A percentile compares a stretch with the other conserved stretches of the same genome.
These are phyloP conservation scores for Carex pumila DNA, from an alignment of 176 grass and related monocot genomes.

Conservation along the genomic window DNA sequence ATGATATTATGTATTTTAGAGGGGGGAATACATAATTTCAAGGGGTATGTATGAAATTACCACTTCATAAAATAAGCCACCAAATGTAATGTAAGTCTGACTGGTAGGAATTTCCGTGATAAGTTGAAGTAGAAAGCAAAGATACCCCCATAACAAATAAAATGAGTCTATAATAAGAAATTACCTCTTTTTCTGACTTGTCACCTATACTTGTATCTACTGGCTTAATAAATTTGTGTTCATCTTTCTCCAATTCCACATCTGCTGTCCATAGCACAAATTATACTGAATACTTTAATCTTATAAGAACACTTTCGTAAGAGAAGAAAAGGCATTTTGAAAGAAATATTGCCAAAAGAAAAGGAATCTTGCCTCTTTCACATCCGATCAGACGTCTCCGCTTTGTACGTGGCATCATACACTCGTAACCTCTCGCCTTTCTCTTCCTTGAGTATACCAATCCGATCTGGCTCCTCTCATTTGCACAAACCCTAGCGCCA, in stretches of 20 bases:
- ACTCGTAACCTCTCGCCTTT: conserved; percentile 28
- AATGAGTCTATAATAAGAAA: not conserved
- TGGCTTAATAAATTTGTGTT: not conserved
- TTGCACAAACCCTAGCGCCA: not conserved
- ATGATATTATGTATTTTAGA: too few relatives aligned
- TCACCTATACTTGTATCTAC: not conserved
- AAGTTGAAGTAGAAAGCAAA: not conserved
- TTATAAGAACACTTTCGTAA: not conserved
- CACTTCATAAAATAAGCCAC: not conserved
- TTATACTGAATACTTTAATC: not conserved
- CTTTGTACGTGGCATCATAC: conserved; percentile 8
- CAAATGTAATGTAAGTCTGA: not conserved
- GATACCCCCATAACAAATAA: not conserved
- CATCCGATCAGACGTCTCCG: conserved; percentile 35
- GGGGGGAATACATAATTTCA: too few relatives aligned
- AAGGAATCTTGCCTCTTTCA: conserved; percentile 33
- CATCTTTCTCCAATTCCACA: conserved; percentile 5
- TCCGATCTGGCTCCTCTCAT: conserved; percentile 9
- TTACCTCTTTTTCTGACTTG: conserved; percentile 33
- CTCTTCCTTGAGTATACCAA: conserved; percentile 55
- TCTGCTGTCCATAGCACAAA: not conserved
- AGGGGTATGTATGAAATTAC: too few relatives aligned
- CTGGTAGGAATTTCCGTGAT: not conserved
- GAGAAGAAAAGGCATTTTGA: not conserved
- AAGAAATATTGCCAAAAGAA: conserved; percentile 5